Conservation (phyloP, 305 asterid species). For the Fraxinus dipetala region DNA sequence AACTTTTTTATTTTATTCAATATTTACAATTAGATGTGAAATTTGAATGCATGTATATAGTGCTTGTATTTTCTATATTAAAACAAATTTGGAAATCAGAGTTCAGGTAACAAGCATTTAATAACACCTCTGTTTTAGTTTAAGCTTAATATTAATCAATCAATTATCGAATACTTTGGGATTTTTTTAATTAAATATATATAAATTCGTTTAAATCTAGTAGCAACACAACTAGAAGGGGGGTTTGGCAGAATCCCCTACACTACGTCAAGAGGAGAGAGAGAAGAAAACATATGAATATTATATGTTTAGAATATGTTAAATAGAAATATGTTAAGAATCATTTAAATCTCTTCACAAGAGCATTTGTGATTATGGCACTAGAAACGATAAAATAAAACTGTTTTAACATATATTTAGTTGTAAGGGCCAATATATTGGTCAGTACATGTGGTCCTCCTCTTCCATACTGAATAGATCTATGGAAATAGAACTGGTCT, state of each 20-base stretch:
- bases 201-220: background rate
- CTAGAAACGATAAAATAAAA: background rate
- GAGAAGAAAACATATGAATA: background rate
- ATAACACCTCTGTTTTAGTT: background rate
- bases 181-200: background rate
- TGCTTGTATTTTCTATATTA: conserved; percentile 2
- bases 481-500: background rate
- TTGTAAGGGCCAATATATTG: background rate
- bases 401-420: background rate
- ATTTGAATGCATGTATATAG: background rate
- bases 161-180: background rate
- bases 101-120: background rate
- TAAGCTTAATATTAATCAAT: background rate
- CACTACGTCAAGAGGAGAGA: background rate
- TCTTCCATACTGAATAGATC: background rate
- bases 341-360: background rate
- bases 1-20: background rate
- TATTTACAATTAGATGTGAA: background rate
- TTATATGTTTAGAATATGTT: background rate
- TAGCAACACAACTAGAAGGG: background rate
- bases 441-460: background rate
- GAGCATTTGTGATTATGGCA: background rate
- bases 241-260: background rate
- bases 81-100: background rate
- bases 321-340: background rate